Base-by-base conservation (phyloP, 192 early-diverging fungal genomes). In the Dispira simplex region DNA sequence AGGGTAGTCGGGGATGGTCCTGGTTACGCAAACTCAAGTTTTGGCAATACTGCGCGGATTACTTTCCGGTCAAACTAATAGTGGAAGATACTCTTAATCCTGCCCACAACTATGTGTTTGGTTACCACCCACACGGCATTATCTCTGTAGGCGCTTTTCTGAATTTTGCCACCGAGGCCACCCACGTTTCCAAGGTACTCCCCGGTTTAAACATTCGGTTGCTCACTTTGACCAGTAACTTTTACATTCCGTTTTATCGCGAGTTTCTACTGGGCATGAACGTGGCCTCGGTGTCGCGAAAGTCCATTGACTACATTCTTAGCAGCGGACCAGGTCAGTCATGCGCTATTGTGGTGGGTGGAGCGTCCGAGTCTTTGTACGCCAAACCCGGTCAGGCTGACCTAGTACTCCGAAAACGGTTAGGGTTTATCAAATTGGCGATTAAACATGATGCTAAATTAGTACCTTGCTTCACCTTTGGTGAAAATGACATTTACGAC, bases 341-440 rank as follows among this genome's bases (percentile, higher is more conserved):
- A 25, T 82, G 81, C 70, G 81, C 90, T 51, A 85, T 96, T 56
- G 95, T 94, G 10, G 84, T 95, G 11, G 95, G 95, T 14, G 95
- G 95, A 5, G 93, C 93, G 1, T 75, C 83, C 26, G 95, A 98
- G 67, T 80, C 86, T 46, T 78, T 90, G 48, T 70, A 78, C 44
- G 90, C 89, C 5, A 77, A 78, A 39, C 81, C 82, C 10, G 78
- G 79, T 25, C 71, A 75, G 2, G 67, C 78, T 23, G 85, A 92
- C 64, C 69, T 94, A 47, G 82, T 86, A 0, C 71, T 95, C 62
- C 80, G 84, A 63, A 89, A 85, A 58, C 81, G 93, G 25, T 66
- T 87, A 2, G 96, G 96, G 0, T 98, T 98, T 73, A 82, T 98
- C 65, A 87, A 89, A 63, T 73, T 95, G 46, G 96, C 96, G 11